Base-by-base conservation (phyloP, 495 filamentous ascomycete genomes). In the Astrothelium macrocarpum region DNA sequence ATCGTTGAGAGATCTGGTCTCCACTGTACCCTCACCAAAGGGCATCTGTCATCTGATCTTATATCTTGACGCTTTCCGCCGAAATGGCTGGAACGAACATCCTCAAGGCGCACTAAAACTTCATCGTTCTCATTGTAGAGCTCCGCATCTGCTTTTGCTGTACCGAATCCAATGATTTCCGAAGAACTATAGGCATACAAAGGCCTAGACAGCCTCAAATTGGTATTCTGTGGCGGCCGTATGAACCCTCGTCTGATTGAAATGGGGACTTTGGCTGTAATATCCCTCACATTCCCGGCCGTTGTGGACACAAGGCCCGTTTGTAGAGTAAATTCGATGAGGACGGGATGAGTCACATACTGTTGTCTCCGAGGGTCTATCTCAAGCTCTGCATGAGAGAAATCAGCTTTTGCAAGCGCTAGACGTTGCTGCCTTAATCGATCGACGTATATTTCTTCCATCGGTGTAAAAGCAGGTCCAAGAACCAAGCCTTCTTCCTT, bases 311-410 rank as follows among this genome's bases (percentile, higher is more conserved):
- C 43, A 18, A 49, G 18, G 3, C 26, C 53, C 34, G 28, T 62
- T n/a, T 66, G 63, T 16, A 70, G 39, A 3, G 68, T 59, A 28
- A 28, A 53, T 42, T 80, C 78, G 4, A 81, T 65, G 25, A 78
- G 80, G 0, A 76, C 75, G 0, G 81, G 81, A 59, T 84, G 81
- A n/a, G 82, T 72, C 16, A 83, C 28, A 58, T 78, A 77, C 7
- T 67, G 66, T 68, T 72, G 73, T n/a, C n/a, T n/a, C n/a, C 64
- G 78, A 72, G 63, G 73, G 78, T 2, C 72, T 49, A 26, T 69
- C 69, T 1, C 80, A 78, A 78, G 63, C 3, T 68, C 66, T 39
- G 65, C 56, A 9, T 64, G 67, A 62, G 80, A 71, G 2, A 77
- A 76, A 31, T 78, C 67, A 1, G 36, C 45, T 9, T 64, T 53